Base-by-base conservation (phyloP, 2,329 filamentous ascomycete genomes). In the Fusarium sp. region DNA sequence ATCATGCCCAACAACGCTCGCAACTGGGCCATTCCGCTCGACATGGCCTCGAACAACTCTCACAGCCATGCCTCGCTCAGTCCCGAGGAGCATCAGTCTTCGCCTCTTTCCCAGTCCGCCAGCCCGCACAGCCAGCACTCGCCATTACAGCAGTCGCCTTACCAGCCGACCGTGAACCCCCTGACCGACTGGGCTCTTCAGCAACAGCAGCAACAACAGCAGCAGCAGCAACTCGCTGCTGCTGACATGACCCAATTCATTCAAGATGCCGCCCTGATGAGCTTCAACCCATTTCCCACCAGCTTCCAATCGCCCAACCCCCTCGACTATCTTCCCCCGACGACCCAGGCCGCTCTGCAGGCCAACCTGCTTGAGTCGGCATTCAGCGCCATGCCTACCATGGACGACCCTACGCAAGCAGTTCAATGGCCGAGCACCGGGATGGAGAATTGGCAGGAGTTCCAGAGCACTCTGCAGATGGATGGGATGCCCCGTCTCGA, bases 361-460 rank as follows among this genome's bases (percentile, higher is more conserved):
- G 84, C 90, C 17, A 86, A 91, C 72, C 81, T 91, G 38, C 85
- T 94, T 77, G 92, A 93, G 68, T 87, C 89, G 38, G 84, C 90
- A 5, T 95, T 93, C 82, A 84, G 81, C 77, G 82, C 84, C 68
- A 86, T 92, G 80, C 86, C 88, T 35, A 85, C 88, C 49, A 87
- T 90, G 74, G 87, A 90, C 51, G 87, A 89, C 65, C 82, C 85
- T 29, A 81, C 85, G 14, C 89, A 89, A 58, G 83, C 87, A 17
- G 86, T 87, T 83, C 90, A 85, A 80, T 94, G 86, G 92, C 90
- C 84, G 33, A 82, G 81, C 57, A 82, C 88, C 71, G 89, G 91
- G 72, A 91, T 93, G 84, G 90, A 92, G 58, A 92, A 93, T 74
- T 95, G 92, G 91, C 91, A 94, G 72, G 94, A 97, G 79, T 93